Base-by-base conservation (phyloP, 2,329 filamentous ascomycete genomes). In the Penicillium sumatraense region DNA sequence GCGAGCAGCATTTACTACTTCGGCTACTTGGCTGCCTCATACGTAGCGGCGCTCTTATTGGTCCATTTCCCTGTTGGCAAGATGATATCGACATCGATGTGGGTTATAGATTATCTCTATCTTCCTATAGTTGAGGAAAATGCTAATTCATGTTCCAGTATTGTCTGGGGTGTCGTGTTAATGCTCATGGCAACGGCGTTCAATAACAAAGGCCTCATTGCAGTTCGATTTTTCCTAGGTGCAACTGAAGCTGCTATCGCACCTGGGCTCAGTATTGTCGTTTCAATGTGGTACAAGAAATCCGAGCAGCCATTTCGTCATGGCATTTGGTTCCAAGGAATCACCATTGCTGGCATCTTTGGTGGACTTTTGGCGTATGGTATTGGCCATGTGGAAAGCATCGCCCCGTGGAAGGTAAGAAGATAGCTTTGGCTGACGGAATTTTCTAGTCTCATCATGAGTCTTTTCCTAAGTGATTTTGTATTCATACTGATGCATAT, bases 131-230 rank as follows among this genome's bases (percentile, higher is more conserved):
- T 24, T 20, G 5, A 13, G 6, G 11, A 21, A 11, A 2, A 11
- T 23, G 38, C 38, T 41, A 4, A 41, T n/a, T 5, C n/a, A 3
- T n/a, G 4, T 41, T 13, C n/a, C 24, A 41, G 38, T 26, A 48
- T 48, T 24, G 9, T 48, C 8, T 48, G 45, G 45, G 45, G 45
- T n/a, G 21, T 36, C 13, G 45, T 48, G 1, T 14, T 48, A 10
- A 48, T 48, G 26, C 20, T 7, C 67, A 2, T 63, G 27, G 51
- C 27, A 20, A 23, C 31, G 27, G 16, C 18, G 11, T 9, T 29
- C 14, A 13, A 33, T 9, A 11, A 14, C 45, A 23, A 20, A 6
- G 29, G 45, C 14, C 16, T 33, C 9, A 33, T 33, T 10, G 29
- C 45, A 7, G 46, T 35, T 35, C 46, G 46, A 16, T 35, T 35